These are phyloP conservation scores for Histomonas meleagridis DNA, from an alignment of 208 protist species.

Conservation along the genomic window DNA sequence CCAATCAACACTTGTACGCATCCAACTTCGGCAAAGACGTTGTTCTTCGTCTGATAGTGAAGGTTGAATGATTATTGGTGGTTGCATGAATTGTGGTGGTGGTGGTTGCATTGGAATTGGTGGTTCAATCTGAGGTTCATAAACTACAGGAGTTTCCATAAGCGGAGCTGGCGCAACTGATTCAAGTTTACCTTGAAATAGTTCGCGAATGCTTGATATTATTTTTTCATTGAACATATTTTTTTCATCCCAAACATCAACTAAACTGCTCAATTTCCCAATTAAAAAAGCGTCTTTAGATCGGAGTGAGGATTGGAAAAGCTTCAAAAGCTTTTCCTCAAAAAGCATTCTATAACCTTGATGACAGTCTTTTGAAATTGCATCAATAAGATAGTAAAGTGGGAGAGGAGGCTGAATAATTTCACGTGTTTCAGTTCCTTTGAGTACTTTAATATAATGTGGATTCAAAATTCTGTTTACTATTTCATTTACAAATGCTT, in stretches of 20 bases:
- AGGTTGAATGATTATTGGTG: not conserved
- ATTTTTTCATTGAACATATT: not conserved
- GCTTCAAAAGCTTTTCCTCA: not conserved
- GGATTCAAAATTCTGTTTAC: no score
- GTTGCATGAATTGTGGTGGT: not conserved
- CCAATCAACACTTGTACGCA: not conserved
- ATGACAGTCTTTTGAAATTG: not conserved
- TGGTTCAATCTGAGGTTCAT: not conserved
- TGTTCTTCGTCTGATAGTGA: not conserved
- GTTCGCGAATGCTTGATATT: not conserved
- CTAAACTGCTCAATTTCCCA: not conserved
- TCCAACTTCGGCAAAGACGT: not conserved
- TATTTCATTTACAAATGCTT: not conserved
- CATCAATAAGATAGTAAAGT: not conserved
- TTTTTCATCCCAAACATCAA: not conserved
- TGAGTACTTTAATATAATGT: not conserved
- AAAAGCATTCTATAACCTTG: not conserved
- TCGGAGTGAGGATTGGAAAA: not conserved
- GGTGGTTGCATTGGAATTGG: not conserved
- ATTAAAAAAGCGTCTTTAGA: not conserved
- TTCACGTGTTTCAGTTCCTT: no score
- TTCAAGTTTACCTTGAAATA: not conserved
- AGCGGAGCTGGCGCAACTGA: not conserved
- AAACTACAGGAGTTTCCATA: not conserved
- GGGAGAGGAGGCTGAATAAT: not conserved